Base-by-base conservation (phyloP, 345 rosid species). In the Eucalyptus marginata region DNA sequence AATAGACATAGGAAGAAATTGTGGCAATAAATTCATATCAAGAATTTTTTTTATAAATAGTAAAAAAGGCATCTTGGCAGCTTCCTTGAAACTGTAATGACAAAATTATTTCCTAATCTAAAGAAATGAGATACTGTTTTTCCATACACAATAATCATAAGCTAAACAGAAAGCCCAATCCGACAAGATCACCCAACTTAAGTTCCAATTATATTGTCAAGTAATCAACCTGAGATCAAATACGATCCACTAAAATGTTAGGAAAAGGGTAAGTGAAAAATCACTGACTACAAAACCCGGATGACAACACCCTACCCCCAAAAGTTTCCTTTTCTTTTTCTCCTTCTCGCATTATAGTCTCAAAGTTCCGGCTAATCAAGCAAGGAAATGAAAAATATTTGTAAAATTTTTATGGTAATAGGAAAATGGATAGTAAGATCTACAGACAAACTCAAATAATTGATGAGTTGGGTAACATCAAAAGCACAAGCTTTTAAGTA, bases 31-130 rank as follows among this genome's bases (percentile, higher is more conserved):
- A 93, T 93, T 94, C 89, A 91, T 88, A 86, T 94, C 93, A 85
- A 94, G 88, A 91, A 95, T 94, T 93, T 95, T 94, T 85, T 85
- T 89, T 49, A n/a, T 97, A 95, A 89, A 96, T 94, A 33, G 98
- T 91, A 1, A 4, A 40, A 40, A 40, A 96, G 40, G 62, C 62
- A 56, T 24, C 62, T 56, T 5, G 29, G 12, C 6, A 9, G 13
- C 29, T 56, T 56, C 62, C 13, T 56, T 56, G 62, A 56, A 56
- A 56, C 3, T 9, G 13, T 24, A 10, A 56, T 24, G 62, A 24
- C 0, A 9, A 22, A 10, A 56, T 56, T 10, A 56, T 56, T 56
- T 10, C 62, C 56, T 52, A 52, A 52, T 52, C 9, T 51, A 52
- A 4, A 56, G 0, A 22, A 56, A 8, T 24, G 27, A 56, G 29